Base-by-base conservation (phyloP, 345 rosid species). In the Cardamine chenopodiifolia region DNA sequence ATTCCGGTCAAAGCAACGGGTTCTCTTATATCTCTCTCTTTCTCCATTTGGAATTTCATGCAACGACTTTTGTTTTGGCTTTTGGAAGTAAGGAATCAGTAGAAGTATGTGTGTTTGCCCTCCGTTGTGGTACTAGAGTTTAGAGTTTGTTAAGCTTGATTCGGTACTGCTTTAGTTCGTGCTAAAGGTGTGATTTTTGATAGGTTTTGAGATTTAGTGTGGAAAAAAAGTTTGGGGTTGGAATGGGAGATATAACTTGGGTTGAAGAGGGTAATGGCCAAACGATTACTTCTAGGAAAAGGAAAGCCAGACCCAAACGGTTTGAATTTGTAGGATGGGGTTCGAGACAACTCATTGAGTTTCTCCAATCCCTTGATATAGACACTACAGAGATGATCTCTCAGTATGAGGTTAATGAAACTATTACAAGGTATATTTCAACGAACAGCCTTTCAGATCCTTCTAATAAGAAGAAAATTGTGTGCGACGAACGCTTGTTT, bases 271-370 rank as follows among this genome's bases (percentile, higher is more conserved):
- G 61, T 42, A 82, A 66, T 20, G 45, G 26, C 32, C 59, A 66
- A 8, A 28, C 31, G 18, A 13, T 15, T 14, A 48, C 70, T 12
- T 53, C 64, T 1, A 48, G 72, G 60, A 89, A 83, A 75, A 84
- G 89, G 66, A 90, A 83, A 77, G 78, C 40, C 5, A 83, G 54
- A 67, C 61, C 82, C 1, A 86, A 82, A 83, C 82, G 81, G 47
- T 23, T 72, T 66, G 84, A 85, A 32, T 90, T 79, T 78, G 50
- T 82, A 56, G 87, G 97, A 29, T 90, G 97, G 97, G 97, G 90
- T n/a, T 93, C 93, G 1, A 85, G 75, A 25, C 87, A 80, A 4
- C 93, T 93, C 13, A 75, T 85, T 49, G 85, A 81, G 68, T 90
- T 90, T 80, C 91, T 93, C 18, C 49, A 82, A 19, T 82, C 83